Percentiles rank a stretch among this genome's conserved stretches.
Conservation (phyloP, 495 filamentous ascomycete species). For the Tuber magnatum region DNA sequence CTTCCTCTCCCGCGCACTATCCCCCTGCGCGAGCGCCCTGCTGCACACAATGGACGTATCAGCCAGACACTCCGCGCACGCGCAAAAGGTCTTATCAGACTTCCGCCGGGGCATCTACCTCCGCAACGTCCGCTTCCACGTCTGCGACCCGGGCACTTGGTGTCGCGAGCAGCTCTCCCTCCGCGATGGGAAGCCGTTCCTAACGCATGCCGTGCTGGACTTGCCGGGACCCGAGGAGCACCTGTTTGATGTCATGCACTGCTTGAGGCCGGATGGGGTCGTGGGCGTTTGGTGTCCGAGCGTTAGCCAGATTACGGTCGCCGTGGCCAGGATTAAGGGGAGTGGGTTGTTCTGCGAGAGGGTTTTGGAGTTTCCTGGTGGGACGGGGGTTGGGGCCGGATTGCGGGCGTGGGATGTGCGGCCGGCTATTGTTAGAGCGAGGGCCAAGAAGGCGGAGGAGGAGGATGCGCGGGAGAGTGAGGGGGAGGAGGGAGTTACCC, state of each 20-base stretch:
- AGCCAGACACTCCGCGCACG: conserved; percentile 52
- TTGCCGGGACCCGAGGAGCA: conserved; percentile 56
- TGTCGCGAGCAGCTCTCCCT: conserved; percentile 47
- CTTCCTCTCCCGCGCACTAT: conserved; percentile 62
- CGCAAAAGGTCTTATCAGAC: conserved; percentile 53
- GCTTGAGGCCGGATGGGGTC: conserved; percentile 55
- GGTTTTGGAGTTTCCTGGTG: conserved; percentile 56
- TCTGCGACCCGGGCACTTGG: conserved; percentile 58
- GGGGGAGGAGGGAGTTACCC: conserved; percentile 2
- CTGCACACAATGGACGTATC: conserved; percentile 65
- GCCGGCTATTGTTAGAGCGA: conserved; percentile 45
- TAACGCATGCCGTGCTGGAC: conserved; percentile 63
- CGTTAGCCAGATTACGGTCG: conserved; percentile 65
- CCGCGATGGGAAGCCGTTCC: conserved; percentile 51
- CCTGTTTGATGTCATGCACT: conserved; percentile 51
- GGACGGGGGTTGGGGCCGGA: conserved; percentile 50
- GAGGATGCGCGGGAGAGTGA: background rate
- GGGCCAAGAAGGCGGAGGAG: conserved; percentile 20
- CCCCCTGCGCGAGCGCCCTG: conserved; percentile 49
- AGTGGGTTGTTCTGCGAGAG: conserved; percentile 55
- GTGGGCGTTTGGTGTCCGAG: conserved; percentile 66
- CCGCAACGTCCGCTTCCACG: conserved; percentile 62
- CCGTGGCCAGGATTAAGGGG: conserved; percentile 47
- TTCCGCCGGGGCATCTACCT: conserved; percentile 66
- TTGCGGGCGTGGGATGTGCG: conserved; percentile 61